phyloP scores from a whole-genome alignment of 768 basidiomycete genomes.

The Gautieria morchelliformis region DNA sequence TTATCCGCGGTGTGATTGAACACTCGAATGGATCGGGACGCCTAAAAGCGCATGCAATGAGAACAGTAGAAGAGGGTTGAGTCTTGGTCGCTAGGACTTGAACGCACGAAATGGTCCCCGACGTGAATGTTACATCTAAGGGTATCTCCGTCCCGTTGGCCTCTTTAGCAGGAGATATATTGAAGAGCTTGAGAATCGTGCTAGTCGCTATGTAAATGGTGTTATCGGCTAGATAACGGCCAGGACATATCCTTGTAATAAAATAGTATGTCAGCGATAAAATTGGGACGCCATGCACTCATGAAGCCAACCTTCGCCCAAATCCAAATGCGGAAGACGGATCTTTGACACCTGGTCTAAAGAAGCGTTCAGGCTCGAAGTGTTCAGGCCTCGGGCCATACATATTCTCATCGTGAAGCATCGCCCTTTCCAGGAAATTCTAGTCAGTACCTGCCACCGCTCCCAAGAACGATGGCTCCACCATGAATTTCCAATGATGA shows the following conservation, averaged over 20 bases:
- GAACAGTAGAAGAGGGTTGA: background rate
- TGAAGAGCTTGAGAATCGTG: slow-evolving; percentile 34
- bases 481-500: slow-evolving; percentile 1
- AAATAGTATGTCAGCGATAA: too few relatives aligned
- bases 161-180: too few relatives aligned
- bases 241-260: too few relatives aligned
- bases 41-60: background rate
- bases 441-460: background rate
- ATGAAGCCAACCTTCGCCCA: too few relatives aligned
- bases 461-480: background rate
- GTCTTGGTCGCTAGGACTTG: too few relatives aligned
- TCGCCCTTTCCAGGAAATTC: background rate
- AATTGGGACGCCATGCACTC: too few relatives aligned
- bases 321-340: too few relatives aligned
- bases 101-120: slow-evolving; percentile 18
- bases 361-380: slow-evolving; percentile 7
- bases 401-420: slow-evolving; percentile 8
- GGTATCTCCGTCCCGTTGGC: too few relatives aligned
- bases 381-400: slow-evolving; percentile 6
- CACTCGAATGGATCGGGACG: slow-evolving; percentile 9
- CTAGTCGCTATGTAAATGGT: slow-evolving; percentile 37
- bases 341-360: background rate
- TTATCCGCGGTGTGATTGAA: slow-evolving; percentile 6
- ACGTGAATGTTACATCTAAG: too few relatives aligned
- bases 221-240: too few relatives aligned